Conservation (phyloP, 2,329 filamentous ascomycete species). For the Pyricularia pennisetigena region DNA sequence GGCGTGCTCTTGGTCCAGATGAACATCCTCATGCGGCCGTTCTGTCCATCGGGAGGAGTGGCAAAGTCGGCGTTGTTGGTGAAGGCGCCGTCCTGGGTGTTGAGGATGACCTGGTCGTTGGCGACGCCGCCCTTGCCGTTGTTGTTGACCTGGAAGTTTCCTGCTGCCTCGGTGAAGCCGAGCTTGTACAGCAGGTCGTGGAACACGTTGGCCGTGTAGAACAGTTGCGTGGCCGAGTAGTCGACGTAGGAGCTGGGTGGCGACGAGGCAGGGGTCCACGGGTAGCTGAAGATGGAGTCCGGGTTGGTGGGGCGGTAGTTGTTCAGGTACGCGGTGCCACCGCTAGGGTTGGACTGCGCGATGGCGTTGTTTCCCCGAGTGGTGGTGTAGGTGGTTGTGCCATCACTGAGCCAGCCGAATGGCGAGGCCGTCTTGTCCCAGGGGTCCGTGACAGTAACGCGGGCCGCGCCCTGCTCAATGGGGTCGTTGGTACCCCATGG, state of each 20-base stretch:
- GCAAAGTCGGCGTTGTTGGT: constrained; percentile 50
- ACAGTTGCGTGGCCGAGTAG: constrained; percentile 48
- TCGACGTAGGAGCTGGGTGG: constrained; percentile 34
- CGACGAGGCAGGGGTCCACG: constrained; percentile 24
- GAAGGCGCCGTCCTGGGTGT: constrained; percentile 44
- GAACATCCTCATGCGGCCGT: constrained; percentile 49
- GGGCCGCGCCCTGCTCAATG: constrained; percentile 27
- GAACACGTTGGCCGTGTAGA: constrained; percentile 50
- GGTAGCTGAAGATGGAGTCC: constrained; percentile 34
- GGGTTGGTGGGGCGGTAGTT: constrained; percentile 38
- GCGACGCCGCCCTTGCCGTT: constrained; percentile 39
- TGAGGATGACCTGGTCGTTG: constrained; percentile 43
- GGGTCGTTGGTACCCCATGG: constrained; percentile 47
- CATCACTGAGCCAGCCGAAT: constrained; percentile 43
- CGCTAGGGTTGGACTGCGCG: constrained; percentile 40
- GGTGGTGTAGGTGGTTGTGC: constrained; percentile 35
- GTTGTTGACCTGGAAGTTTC: constrained; percentile 52
- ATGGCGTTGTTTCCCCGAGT: constrained; percentile 51
- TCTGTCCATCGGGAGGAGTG: constrained; percentile 39
- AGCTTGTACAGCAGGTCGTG: constrained; percentile 48
- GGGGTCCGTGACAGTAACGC: constrained; percentile 34
- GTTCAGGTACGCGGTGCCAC: constrained; percentile 30
- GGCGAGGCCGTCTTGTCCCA: constrained; percentile 34
- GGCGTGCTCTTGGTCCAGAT: constrained; percentile 40
- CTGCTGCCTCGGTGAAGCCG: constrained; percentile 47